phyloP scores from a whole-genome alignment of 805 yeast genomes.

The Spathaspora passalidarum region DNA sequence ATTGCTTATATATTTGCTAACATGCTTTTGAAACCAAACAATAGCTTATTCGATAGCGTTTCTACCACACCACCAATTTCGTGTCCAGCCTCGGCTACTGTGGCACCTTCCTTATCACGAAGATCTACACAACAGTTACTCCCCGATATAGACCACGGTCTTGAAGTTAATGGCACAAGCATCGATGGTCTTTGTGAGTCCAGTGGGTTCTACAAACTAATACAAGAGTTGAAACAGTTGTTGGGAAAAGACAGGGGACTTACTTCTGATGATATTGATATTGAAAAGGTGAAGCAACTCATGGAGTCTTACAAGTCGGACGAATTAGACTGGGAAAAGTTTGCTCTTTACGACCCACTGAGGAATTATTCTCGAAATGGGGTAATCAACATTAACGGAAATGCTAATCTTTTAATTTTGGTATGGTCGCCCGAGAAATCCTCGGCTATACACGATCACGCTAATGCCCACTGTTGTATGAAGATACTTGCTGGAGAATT shows the following conservation, averaged over 20 bases:
- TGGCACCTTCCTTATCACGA: not conserved
- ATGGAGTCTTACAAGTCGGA: conserved; percentile 48
- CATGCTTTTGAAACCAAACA: conserved; percentile 8
- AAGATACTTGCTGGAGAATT: conserved; percentile 61
- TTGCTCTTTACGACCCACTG: conserved; percentile 51
- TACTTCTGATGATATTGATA: conserved; percentile 50
- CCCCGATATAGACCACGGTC: conserved; percentile 6
- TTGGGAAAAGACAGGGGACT: conserved; percentile 32
- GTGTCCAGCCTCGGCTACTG: not conserved
- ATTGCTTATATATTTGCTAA: not conserved
- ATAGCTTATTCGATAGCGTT: conserved; percentile 1
- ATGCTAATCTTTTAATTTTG: conserved; percentile 63
- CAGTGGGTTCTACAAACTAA: conserved; percentile 23
- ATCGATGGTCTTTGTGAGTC: conserved; percentile 10
- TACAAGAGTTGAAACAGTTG: conserved; percentile 22
- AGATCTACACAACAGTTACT: not conserved
- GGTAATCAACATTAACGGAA: conserved; percentile 64
- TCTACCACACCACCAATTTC: conserved; percentile 3
- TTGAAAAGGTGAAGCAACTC: conserved; percentile 39
- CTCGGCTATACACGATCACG: conserved; percentile 71
- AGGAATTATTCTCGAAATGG: conserved; percentile 66
- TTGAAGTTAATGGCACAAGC: conserved; percentile 6
- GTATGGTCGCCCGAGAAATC: conserved; percentile 71
- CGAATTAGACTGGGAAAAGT: conserved; percentile 55
- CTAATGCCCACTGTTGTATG: conserved; percentile 74